phyloP scores from a whole-genome alignment of 2,329 filamentous ascomycete genomes.

The Hymenoscyphus fructigenus region DNA sequence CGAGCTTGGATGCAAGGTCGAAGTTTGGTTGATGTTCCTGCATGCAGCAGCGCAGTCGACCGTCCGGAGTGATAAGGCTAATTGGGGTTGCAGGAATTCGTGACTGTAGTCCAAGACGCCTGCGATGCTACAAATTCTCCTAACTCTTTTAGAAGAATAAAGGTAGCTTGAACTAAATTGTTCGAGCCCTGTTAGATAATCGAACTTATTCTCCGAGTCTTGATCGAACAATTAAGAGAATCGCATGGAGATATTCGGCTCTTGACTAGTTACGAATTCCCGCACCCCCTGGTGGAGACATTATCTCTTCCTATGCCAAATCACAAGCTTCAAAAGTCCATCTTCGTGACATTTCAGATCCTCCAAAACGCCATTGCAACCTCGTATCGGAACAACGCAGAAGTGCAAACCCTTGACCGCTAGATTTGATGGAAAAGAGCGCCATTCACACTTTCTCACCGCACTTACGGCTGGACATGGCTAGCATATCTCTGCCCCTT shows the following conservation, averaged over 20 bases:
- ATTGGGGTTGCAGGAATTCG: too few species aligned
- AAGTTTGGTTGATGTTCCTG: conserved; percentile 7
- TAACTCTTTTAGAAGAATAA: too few species aligned
- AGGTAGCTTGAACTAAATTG: too few species aligned
- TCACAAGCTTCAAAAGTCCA: background rate
- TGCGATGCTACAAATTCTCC: too few species aligned
- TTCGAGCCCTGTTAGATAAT: too few species aligned
- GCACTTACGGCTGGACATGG: background rate
- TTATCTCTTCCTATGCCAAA: background rate
- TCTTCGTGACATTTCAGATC: background rate
- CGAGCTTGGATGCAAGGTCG: conserved; percentile 4
- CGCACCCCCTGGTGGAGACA: too few species aligned
- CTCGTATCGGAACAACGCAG: conserved; percentile 6
- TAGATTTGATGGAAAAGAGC: background rate
- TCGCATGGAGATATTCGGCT: too few species aligned
- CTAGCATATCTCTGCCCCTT: background rate
- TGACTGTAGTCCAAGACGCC: too few species aligned
- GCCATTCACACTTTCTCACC: background rate
- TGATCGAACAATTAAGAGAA: too few species aligned
- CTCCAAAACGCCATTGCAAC: background rate
- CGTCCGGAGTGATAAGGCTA: background rate
- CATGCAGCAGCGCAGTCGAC: background rate
- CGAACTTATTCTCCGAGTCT: too few species aligned
- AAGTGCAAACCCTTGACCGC: conserved; percentile 6
- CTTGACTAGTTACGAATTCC: too few species aligned